Conservation (phyloP, 129 eudicot genomes). For the Lonicera japonica region DNA sequence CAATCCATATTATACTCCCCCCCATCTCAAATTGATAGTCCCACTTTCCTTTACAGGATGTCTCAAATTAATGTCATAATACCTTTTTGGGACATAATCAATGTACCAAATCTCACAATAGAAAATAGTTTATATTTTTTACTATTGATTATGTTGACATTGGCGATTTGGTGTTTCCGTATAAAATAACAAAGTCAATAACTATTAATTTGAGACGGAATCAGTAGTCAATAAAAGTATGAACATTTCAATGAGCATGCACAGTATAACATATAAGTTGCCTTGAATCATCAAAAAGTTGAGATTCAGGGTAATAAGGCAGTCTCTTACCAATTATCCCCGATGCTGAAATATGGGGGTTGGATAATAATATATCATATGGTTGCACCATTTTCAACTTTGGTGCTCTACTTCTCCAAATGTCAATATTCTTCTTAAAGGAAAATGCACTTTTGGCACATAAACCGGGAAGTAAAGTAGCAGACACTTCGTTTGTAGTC, state of each 20-base stretch:
- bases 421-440: constrained; percentile 49
- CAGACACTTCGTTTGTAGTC: constrained; percentile 17
- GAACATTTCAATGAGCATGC: background rate
- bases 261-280: background rate
- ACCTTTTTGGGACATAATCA: no score
- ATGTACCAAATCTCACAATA: no score
- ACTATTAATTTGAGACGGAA: no score
- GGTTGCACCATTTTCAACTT: constrained; percentile 80
- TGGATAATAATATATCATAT: constrained; percentile 62
- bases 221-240: no score
- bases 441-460: constrained; percentile 65
- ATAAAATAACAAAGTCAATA: no score
- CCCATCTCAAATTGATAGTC: no score
- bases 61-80: no score
- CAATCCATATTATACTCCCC: no score
- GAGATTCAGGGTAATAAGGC: background rate
- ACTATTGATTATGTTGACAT: no score
- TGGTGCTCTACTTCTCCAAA: constrained; percentile 76
- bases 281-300: background rate
- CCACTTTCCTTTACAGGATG: no score
- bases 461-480: constrained; percentile 63
- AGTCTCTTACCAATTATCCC: constrained; percentile 55
- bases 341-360: constrained; percentile 77
- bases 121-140: no score
- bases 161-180: no score